These are phyloP conservation scores for Balakata baccata DNA, from an alignment of 345 rosid species.

Conservation along the genomic window DNA sequence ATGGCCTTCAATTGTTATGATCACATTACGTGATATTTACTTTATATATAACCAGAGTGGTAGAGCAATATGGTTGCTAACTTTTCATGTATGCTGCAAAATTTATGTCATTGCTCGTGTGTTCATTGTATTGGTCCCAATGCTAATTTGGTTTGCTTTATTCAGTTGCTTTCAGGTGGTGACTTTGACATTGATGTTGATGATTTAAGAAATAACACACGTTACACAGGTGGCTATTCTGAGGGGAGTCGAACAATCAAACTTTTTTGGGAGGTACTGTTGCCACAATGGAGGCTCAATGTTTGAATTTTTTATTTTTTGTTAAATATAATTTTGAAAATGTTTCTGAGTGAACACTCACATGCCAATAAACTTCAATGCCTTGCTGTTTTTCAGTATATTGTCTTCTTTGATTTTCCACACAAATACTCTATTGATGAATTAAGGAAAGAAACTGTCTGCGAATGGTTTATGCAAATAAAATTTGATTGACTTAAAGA, in stretches of 20 bases:
- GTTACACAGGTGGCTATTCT: slow-evolving; percentile 85
- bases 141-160: slow-evolving; percentile 17
- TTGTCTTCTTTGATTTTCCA: background rate
- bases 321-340: background rate
- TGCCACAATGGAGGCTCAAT: background rate
- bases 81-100: background rate
- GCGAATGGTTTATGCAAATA: background rate
- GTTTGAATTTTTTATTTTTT: background rate
- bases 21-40: background rate
- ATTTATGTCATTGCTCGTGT: background rate
- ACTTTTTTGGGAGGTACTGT: slow-evolving; percentile 89
- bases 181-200: slow-evolving; percentile 83
- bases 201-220: slow-evolving; percentile 72
- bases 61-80: background rate
- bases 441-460: slow-evolving; percentile 6
- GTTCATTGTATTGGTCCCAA: background rate
- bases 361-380: background rate
- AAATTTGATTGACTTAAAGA: background rate
- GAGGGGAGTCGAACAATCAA: slow-evolving; percentile 85
- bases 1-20: background rate
- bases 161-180: slow-evolving; percentile 96
- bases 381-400: background rate
- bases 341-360: background rate
- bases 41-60: background rate
- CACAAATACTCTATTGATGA: background rate